phyloP scores from a whole-genome alignment of 768 basidiomycete species.

The Hericium coralloides region DNA sequence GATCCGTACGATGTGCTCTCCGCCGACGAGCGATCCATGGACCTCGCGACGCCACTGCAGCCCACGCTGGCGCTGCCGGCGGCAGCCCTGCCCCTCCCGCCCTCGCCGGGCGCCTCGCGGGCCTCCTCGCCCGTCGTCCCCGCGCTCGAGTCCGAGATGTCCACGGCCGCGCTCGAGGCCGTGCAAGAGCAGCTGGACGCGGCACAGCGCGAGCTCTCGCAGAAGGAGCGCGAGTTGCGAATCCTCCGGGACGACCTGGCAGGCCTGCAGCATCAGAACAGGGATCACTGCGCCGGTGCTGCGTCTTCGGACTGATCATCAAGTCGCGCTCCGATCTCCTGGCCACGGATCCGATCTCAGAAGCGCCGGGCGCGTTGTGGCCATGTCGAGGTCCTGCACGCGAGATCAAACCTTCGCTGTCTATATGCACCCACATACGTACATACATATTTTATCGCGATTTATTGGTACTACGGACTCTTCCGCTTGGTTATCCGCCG shows the following conservation, averaged over 20 bases:
- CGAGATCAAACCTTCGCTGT: too few relatives aligned
- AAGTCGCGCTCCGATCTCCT: too few relatives aligned
- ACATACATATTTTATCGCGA: too few relatives aligned
- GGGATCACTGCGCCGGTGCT: too few relatives aligned
- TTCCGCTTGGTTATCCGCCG: too few relatives aligned
- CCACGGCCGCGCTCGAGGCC: not conserved
- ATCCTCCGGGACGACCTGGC: not conserved
- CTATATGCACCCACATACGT: too few relatives aligned
- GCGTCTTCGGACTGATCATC: too few relatives aligned
- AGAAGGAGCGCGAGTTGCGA: not conserved
- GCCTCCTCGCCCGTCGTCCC: not conserved
- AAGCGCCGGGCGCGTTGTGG: too few relatives aligned
- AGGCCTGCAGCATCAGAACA: too few relatives aligned
- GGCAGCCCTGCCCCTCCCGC: not conserved
- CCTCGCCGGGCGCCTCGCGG: not conserved
- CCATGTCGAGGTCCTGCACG: too few relatives aligned
- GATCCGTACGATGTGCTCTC: not conserved
- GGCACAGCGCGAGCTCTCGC: not conserved
- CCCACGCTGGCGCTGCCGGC: not conserved
- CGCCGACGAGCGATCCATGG: constrained; percentile 11
- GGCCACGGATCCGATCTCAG: too few relatives aligned
- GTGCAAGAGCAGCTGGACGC: not conserved
- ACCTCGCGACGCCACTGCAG: constrained; percentile 14
- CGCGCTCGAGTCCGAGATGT: not conserved
- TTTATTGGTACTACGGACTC: too few relatives aligned